Conservation (phyloP, 192 early-diverging fungal species). For the Gigaspora rosea region DNA sequence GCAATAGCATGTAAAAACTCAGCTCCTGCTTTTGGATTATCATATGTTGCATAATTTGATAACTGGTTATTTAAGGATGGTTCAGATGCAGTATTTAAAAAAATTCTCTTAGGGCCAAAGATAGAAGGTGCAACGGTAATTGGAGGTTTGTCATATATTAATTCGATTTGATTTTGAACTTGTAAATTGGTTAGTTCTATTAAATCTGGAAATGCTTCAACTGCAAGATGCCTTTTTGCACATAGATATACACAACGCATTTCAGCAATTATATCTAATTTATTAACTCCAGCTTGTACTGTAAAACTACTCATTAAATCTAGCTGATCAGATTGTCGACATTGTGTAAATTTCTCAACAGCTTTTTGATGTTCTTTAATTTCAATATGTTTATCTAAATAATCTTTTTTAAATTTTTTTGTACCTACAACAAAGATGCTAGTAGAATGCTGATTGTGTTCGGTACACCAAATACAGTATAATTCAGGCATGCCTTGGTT, state of each 20-base stretch:
- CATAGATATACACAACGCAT: background rate
- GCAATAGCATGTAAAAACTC: constrained; percentile 14
- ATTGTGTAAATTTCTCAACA: background rate
- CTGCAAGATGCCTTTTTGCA: constrained; percentile 1
- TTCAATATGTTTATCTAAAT: background rate
- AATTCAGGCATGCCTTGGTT: background rate
- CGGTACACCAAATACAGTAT: background rate
- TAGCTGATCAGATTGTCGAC: too few species aligned
- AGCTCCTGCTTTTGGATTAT: background rate
- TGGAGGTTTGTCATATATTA: constrained; percentile 11
- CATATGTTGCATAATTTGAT: constrained; percentile 8
- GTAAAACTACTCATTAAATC: too few species aligned
- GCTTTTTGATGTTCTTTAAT: constrained; percentile 1
- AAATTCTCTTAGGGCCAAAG: background rate
- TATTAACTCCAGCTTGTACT: background rate
- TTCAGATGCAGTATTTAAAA: too few species aligned
- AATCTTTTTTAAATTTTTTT: too few species aligned
- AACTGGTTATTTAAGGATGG: background rate
- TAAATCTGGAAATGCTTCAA: constrained; percentile 1
- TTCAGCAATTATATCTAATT: background rate
- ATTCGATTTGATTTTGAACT: background rate
- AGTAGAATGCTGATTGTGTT: background rate
- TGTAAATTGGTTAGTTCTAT: background rate
- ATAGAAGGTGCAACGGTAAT: background rate
- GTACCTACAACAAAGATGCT: background rate